Evolutionary conservation across 495 filamentous ascomycete species (phyloP).

Genomic region (Hamigera avellanea): DNA sequence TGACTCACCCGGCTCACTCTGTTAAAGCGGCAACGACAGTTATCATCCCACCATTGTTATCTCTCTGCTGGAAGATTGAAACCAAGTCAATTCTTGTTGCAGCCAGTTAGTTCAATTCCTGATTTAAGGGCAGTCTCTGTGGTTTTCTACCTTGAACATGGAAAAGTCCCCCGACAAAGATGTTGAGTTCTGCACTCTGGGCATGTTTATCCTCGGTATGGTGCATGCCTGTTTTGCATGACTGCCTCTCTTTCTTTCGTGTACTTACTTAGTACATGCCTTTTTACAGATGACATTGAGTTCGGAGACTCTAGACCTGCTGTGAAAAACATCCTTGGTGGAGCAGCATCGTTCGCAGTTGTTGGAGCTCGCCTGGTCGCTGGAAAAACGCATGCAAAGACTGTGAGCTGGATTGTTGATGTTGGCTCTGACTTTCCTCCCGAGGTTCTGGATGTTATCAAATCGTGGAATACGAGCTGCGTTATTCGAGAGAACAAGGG

Average conservation of each 20-base stretch:
- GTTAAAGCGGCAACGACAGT: too few relatives aligned
- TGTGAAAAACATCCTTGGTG: constrained; percentile 65
- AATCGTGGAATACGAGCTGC: constrained; percentile 61
- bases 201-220: constrained; percentile 91
- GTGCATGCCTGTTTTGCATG: neutral
- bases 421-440: constrained; percentile 75
- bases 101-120: too few relatives aligned
- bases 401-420: constrained; percentile 88
- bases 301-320: constrained; percentile 44
- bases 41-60: too few relatives aligned
- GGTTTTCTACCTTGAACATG: too few relatives aligned
- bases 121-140: too few relatives aligned
- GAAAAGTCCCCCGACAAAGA: constrained; percentile 1
- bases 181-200: constrained; percentile 77
- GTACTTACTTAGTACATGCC: constrained; percentile 10
- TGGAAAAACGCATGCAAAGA: constrained; percentile 25
- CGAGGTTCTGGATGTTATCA: constrained; percentile 47
- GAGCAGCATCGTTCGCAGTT: constrained; percentile 75
- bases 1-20: too few relatives aligned
- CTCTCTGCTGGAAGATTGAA: too few relatives aligned
- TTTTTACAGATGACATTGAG: constrained; percentile 74
- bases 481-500: constrained; percentile 52
- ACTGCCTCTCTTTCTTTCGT: constrained; percentile 1
- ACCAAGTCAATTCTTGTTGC: too few relatives aligned
- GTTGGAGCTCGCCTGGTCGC: constrained; percentile 83